Conservation (phyloP, 345 rosid genomes). For the Cardiospermum halicacabum region DNA sequence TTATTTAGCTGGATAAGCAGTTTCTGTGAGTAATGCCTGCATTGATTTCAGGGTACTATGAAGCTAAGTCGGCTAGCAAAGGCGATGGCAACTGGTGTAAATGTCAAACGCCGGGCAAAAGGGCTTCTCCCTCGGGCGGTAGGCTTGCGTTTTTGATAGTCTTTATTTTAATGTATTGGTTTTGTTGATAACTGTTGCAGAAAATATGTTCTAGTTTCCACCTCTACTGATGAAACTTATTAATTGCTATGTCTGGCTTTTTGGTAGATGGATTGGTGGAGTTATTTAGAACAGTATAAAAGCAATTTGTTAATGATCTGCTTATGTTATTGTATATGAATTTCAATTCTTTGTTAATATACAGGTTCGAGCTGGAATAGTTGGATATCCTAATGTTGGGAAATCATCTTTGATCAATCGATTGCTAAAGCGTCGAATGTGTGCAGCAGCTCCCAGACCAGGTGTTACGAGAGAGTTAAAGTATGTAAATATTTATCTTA, state of each 20-base stretch:
- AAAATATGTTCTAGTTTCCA: background rate
- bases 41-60: conserved; percentile 63
- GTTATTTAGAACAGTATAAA: background rate
- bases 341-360: background rate
- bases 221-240: background rate
- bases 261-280: background rate
- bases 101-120: conserved; percentile 72
- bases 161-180: background rate
- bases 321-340: background rate
- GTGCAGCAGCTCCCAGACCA: conserved; percentile 93
- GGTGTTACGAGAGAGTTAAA: conserved; percentile 88
- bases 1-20: background rate
- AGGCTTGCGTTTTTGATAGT: conserved; percentile 21
- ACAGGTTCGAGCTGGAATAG: conserved; percentile 94
- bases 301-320: background rate
- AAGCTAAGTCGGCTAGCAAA: conserved; percentile 70
- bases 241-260: background rate
- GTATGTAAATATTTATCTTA: conserved; percentile 29
- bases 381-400: conserved; percentile 97
- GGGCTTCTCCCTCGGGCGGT: conserved; percentile 90
- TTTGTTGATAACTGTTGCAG: background rate
- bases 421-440: conserved; percentile 77
- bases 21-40: background rate
- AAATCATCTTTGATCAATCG: conserved; percentile 94
- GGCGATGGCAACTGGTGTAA: conserved; percentile 66